These are phyloP conservation scores for Westerdykella aurantiaca DNA, from an alignment of 2,329 filamentous ascomycete species.

Conservation along the genomic window DNA sequence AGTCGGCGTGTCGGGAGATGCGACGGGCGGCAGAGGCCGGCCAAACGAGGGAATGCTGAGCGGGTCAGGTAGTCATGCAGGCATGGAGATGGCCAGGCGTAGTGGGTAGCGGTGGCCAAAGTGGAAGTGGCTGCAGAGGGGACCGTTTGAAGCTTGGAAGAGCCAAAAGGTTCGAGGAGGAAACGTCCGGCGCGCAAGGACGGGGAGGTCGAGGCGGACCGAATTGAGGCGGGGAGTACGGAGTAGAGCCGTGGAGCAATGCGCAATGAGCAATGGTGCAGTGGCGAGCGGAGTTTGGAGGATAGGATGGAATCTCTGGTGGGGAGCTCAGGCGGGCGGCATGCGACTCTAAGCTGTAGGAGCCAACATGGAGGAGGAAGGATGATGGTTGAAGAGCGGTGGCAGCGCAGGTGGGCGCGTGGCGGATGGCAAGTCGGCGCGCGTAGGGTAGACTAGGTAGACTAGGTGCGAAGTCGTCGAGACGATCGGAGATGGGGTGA, in stretches of 20 bases:
- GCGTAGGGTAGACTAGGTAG: not conserved
- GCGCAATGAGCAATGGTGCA: no score
- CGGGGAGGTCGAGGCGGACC: no score
- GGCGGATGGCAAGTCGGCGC: no score
- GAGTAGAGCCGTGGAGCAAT: no score
- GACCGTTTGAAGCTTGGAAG: no score
- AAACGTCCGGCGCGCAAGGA: no score
- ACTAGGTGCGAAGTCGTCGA: not conserved
- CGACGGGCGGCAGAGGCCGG: constrained; percentile 19
- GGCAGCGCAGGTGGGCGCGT: no score
- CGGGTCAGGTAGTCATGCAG: constrained; percentile 11
- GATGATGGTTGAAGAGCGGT: constrained; percentile 11
- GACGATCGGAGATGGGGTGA: constrained; percentile 21
- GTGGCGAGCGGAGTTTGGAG: not conserved
- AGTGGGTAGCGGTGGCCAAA: constrained; percentile 14
- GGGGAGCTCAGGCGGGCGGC: constrained; percentile 4
- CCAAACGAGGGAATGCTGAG: constrained; percentile 23
- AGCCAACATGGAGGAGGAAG: constrained; percentile 7
- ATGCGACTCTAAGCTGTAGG: constrained; percentile 13
- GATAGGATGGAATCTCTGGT: not conserved
- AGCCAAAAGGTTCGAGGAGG: no score
- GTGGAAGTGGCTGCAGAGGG: constrained; percentile 31
- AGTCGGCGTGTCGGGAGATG: not conserved
- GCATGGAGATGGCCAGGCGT: constrained; percentile 15
- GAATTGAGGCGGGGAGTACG: no score